Evolutionary conservation across 352 stramenopile species (phyloP), one percentile per base, ranked within the genome.

Genomic region (Phytophthora rubi): DNA sequence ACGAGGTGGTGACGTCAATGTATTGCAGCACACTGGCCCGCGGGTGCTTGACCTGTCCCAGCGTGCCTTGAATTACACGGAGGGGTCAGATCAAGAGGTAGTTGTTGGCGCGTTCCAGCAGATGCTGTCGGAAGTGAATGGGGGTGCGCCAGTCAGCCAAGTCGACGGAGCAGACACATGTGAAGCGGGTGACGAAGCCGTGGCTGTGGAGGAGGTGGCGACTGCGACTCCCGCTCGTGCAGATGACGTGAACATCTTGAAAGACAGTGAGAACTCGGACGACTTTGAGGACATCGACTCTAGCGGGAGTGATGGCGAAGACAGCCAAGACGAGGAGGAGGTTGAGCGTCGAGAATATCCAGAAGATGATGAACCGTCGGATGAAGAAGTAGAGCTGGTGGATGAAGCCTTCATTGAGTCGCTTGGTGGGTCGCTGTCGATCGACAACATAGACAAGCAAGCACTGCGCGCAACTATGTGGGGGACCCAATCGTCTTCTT

Each of bases 101-200:
- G 42, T 48, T 18, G 42, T 48, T 21, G 42, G 42, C 1, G 42
- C 42, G 16, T 48, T 48, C 16, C 42, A 48, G 16, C 42, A 1
- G 12, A 6, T 48, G 6, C 16, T 48, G 15, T 48, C 42, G 10
- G 42, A 48, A 48, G 18, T 53, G 39, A 26, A 83, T 77, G 26
- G 42, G 3, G 1, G 42, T 21, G 15, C 2, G 12, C 12, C 10
- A n/a, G 42, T 21, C 42, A 13, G 13, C 6, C 9, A 48, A n/a
- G 10, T 4, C 1, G 42, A 48, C 5, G 42, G 16, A 48, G 15
- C 26, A 30, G 26, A 21, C 1, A 48, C 10, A 15, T 48, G 15
- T 48, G 42, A 18, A 6, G 42, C 10, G 15, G 42, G 16, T 21
- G 42, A 18, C 8, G 9, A 21, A 8, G 5, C 23, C 3, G 15